phyloP scores from a whole-genome alignment of 1,284 basidiomycete genomes.

The Puccinia sorghi region DNA sequence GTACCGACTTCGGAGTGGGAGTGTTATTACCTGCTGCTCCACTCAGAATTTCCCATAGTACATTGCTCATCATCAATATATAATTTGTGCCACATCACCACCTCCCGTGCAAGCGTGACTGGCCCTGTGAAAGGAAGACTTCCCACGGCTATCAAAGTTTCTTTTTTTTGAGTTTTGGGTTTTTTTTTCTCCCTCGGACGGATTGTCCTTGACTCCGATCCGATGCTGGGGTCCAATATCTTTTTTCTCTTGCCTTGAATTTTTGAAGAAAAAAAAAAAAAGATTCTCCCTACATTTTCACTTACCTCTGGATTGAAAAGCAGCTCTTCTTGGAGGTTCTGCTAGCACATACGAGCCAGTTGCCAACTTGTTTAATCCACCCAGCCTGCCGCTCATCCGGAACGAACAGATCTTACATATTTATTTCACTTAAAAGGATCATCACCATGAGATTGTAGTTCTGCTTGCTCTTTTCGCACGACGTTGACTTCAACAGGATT shows the following conservation, averaged over 20 bases:
- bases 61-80: conserved; percentile 3
- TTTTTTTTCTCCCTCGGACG: background rate
- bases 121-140: conserved; percentile 8
- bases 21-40: background rate
- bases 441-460: background rate
- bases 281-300: background rate
- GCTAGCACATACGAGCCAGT: background rate
- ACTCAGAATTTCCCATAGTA: conserved; percentile 30
- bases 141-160: conserved; percentile 29
- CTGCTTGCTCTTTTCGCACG: conserved; percentile 26
- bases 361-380: background rate
- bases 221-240: background rate
- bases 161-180: background rate
- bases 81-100: conserved; percentile 27
- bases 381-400: background rate
- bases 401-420: background rate
- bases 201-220: conserved; percentile 21
- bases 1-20: background rate
- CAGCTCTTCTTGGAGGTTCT: background rate
- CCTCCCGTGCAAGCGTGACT: background rate
- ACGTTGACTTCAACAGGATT: background rate
- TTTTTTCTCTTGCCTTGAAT: background rate
- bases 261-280: background rate
- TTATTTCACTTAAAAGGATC: background rate
- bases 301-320: background rate